Base-by-base conservation (phyloP, 2,329 filamentous ascomycete genomes). In the Lachnellula cervina region DNA sequence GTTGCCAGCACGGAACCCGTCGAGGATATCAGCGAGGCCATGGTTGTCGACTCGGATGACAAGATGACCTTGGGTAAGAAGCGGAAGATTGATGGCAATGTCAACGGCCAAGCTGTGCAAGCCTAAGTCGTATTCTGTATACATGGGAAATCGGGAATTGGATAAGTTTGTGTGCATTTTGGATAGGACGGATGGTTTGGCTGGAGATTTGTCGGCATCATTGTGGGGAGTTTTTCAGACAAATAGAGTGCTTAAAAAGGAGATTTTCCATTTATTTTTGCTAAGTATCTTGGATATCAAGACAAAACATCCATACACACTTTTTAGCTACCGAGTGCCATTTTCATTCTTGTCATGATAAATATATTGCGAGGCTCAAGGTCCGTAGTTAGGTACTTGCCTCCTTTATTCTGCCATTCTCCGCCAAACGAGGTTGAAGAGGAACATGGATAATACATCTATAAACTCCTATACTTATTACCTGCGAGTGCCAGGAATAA, bases 1-100 rank as follows among this genome's bases (percentile, higher is more conserved):
- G 69, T 82, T 54, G 78, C 79, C 1, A 59, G 60, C 45, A 57
- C 55, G 5, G 65, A 67, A 49, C 44, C 63, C 6, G 52, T 68
- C 16, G 64, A 68, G 53, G 66, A 70, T 34, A 64, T 68, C 19
- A 51, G 53, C 28, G 67, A 70, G n/a, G 62, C 61, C 13, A 62
- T 66, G 58, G 54, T 62, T 19, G 55, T 67, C 32, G 65, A 65
- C 40, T 52, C 62, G 34, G 50, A 65, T 42, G 63, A 65, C 43
- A 57, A 62, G 52, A 64, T 63, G 59, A 61, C 62, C 5, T 51
- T 68, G 43, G 64, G 55, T 14, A 68, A 68, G 61, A 67, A 65
- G 56, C 55, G 62, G 45, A 63, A 64, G 59, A 59, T 62, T 38
- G 59, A 64, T 6, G 61, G 55, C 46, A 43, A 28, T n/a, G 25